phyloP scores from a whole-genome alignment of 208 protist species.

The Leptomonas pyrrhocoris region DNA sequence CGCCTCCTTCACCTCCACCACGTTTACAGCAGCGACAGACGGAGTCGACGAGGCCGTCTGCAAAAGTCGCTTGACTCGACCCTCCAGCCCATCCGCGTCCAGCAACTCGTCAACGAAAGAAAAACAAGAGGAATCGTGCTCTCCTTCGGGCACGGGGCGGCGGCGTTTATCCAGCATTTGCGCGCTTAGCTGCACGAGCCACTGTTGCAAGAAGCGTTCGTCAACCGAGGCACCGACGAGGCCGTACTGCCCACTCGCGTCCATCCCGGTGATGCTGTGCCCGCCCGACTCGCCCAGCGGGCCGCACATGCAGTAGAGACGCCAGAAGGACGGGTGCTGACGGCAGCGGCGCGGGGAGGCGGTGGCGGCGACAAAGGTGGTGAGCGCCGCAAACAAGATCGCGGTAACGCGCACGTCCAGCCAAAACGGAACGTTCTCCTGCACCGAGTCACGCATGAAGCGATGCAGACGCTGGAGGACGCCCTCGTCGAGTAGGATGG shows the following conservation, averaged over 20 bases:
- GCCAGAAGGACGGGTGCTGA: slow-evolving; percentile 49
- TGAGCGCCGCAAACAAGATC: slow-evolving; percentile 64
- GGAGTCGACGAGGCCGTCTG: background rate
- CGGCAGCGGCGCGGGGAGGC: slow-evolving; percentile 26
- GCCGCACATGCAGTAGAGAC: slow-evolving; percentile 72
- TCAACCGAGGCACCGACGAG: slow-evolving; percentile 51
- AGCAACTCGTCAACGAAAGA: slow-evolving; percentile 48
- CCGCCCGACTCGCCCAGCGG: slow-evolving; percentile 74
- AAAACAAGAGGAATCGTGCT: too few relatives aligned
- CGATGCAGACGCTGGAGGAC: slow-evolving; percentile 37
- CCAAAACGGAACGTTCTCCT: slow-evolving; percentile 87
- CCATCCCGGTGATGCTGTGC: slow-evolving; percentile 41
- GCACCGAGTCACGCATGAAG: slow-evolving; percentile 64
- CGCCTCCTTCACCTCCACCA: slow-evolving; percentile 51
- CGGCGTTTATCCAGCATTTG: background rate
- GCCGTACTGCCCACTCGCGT: slow-evolving; percentile 54
- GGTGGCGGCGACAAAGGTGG: slow-evolving; percentile 63
- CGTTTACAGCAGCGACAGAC: slow-evolving; percentile 30
- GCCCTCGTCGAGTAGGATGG: slow-evolving; percentile 38
- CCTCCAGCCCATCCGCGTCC: slow-evolving; percentile 30
- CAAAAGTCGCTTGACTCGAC: slow-evolving; percentile 41
- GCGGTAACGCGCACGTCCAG: slow-evolving; percentile 79
- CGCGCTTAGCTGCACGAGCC: slow-evolving; percentile 22
- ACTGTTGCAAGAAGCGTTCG: slow-evolving; percentile 33
- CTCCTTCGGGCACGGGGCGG: too few relatives aligned